These are phyloP conservation scores for Arxiozyma slooffiae DNA, from an alignment of 1,139 yeast species.

Conservation along the genomic window DNA sequence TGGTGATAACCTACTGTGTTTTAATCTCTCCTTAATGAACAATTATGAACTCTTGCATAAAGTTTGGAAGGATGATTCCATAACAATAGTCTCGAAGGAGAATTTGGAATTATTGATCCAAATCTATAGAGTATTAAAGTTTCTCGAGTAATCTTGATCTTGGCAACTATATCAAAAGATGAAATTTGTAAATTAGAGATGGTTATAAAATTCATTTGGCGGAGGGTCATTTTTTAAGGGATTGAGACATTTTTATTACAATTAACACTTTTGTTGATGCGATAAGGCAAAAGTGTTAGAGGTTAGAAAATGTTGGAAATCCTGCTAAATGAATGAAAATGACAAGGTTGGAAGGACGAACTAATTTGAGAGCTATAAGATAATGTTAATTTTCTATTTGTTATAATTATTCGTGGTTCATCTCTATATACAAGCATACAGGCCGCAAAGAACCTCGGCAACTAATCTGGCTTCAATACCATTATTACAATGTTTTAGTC, in stretches of 20 bases:
- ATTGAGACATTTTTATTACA: slow-evolving; percentile 48
- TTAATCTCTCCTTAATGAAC: background rate
- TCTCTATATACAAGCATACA: slow-evolving; percentile 51
- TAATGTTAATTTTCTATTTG: slow-evolving; percentile 48
- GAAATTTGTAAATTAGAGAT: background rate
- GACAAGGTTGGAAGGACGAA: slow-evolving; percentile 63
- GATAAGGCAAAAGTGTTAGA: slow-evolving; percentile 43
- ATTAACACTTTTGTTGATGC: slow-evolving; percentile 58
- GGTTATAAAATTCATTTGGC: background rate
- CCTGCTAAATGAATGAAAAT: slow-evolving; percentile 35
- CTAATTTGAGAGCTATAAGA: slow-evolving; percentile 62
- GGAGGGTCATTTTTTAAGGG: slow-evolving; percentile 55
- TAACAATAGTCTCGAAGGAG: background rate
- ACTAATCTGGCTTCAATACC: slow-evolving; percentile 48
- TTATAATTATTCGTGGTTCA: slow-evolving; percentile 59
- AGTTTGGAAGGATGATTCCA: background rate
- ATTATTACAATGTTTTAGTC: slow-evolving; percentile 60
- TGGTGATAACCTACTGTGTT: background rate
- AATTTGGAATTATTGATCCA: background rate
- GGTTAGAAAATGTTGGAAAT: slow-evolving; percentile 33
- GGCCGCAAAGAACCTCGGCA: slow-evolving; percentile 55
- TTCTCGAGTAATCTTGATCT: background rate
- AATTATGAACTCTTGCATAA: background rate
- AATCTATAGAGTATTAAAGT: background rate
- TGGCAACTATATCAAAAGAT: background rate